Conservation (phyloP, 768 basidiomycete species). For the Boletus barrowsii region DNA sequence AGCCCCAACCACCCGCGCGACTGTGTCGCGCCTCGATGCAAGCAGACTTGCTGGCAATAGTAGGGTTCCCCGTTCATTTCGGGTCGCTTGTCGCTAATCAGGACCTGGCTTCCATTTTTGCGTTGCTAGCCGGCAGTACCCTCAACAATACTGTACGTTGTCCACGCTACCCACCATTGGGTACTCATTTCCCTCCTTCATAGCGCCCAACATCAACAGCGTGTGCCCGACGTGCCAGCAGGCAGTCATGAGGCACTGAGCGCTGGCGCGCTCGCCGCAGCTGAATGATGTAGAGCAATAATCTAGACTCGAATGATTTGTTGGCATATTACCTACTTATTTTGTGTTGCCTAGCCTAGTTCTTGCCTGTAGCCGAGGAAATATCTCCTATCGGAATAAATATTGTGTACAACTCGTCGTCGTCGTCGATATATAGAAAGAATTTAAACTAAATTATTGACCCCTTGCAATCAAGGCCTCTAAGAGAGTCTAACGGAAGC, state of each 20-base stretch:
- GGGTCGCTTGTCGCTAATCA: conserved; percentile 10
- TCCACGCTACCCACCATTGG: background rate
- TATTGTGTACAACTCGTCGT: conserved; percentile 15
- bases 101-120: conserved; percentile 1
- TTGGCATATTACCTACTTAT: conserved; percentile 24
- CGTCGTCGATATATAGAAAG: background rate
- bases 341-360: conserved; percentile 16
- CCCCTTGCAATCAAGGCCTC: background rate
- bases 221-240: conserved; percentile 41
- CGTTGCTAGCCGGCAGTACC: conserved; percentile 38
- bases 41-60: conserved; percentile 48
- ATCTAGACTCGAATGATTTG: conserved; percentile 9
- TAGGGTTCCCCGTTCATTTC: conserved; percentile 19
- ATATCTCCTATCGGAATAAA: conserved; percentile 13
- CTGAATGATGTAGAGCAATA: conserved; percentile 4
- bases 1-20: conserved; percentile 48
- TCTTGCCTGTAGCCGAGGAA: conserved; percentile 31
- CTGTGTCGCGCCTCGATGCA: conserved; percentile 44
- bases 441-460: conserved; percentile 9
- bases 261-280: background rate
- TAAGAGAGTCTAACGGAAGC: conserved; percentile 31
- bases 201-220: conserved; percentile 43
- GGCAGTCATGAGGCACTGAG: conserved; percentile 24
- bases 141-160: conserved; percentile 45
- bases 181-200: background rate